Evolutionary conservation across 2,329 filamentous ascomycete genomes (phyloP), one percentile per base, ranked within the genome.

Genomic region (Monilinia polystroma): DNA sequence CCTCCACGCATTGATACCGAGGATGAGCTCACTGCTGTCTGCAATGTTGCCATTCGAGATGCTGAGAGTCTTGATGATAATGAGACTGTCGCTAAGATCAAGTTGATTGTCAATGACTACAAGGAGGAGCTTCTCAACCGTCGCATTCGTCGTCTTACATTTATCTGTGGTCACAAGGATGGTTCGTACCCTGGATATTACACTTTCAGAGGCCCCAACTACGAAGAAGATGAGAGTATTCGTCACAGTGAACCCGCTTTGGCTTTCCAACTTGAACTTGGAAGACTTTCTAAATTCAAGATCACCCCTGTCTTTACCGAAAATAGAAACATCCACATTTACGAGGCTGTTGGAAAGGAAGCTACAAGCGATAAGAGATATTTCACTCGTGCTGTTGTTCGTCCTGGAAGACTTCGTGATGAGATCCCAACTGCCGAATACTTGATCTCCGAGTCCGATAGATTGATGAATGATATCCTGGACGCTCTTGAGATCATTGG

Each of bases 371-470:
- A 99, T 80, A 97, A 97, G 87, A 90, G 95, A 73, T 99, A 98
- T 86, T 99, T 99, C 79, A 95, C 95, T 62, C 92, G 95, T 79
- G 94, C 94, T 68, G 92, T 97, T 58, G 96, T 99, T 72, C 89
- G 95, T 74, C 92, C 95, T 69, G 95, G 95, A 59, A 91, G 94
- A 77, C 89, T 99, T 66, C 90, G 94, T 73, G 95, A 99, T 76
- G 94, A 98, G 80, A 98, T 99, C 69, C 93, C 95, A 49, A 98
- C 94, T n/a, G 92, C 92, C 0, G 95, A 99, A 80, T 99, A 99
- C 81, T 87, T 99, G 77, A 96, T 97, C 74, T 97, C 93, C 0
- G 95, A 99, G 82, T 93, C 94, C 51, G 94, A 99, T 76, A 90
- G 95, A 70, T 85, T 98, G 74, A 93, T 99, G 86, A 98, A 92